These are phyloP conservation scores for Corniculantispora saksenae DNA, from an alignment of 2,329 filamentous ascomycete species.

Conservation along the genomic window DNA sequence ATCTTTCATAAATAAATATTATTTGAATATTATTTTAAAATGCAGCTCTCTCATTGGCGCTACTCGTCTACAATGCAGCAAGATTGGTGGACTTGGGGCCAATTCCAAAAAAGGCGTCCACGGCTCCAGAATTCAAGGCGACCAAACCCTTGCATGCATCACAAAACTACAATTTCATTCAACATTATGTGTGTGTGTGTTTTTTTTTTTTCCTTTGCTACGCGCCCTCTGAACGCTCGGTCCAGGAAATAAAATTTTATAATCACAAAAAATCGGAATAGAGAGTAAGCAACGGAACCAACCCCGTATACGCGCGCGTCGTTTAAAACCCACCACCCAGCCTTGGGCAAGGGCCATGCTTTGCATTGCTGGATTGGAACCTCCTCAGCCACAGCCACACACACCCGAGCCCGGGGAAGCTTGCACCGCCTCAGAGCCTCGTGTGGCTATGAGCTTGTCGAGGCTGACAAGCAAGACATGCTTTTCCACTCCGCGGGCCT, in stretches of 20 bases:
- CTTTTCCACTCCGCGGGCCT: neutral
- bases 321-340: neutral
- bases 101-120: constrained; percentile 12
- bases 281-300: neutral
- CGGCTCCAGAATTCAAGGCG: neutral
- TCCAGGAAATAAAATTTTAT: neutral
- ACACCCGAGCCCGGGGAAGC: too few species aligned
- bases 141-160: neutral
- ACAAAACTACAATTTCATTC: neutral
- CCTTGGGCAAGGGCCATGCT: neutral
- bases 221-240: neutral
- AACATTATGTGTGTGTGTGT: too few species aligned
- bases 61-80: constrained; percentile 6
- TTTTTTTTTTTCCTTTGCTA: neutral
- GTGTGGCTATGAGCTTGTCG: neutral
- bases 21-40: neutral
- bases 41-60: neutral
- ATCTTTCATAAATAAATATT: neutral
- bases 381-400: constrained; percentile 15
- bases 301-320: neutral
- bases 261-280: too few species aligned
- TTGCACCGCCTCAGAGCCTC: constrained; percentile 15
- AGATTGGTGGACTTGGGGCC: constrained; percentile 2
- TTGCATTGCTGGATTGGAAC: constrained; percentile 4
- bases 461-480: constrained; percentile 10